phyloP scores from a whole-genome alignment of 306 rosid species.

The Abrus pulchellus region DNA sequence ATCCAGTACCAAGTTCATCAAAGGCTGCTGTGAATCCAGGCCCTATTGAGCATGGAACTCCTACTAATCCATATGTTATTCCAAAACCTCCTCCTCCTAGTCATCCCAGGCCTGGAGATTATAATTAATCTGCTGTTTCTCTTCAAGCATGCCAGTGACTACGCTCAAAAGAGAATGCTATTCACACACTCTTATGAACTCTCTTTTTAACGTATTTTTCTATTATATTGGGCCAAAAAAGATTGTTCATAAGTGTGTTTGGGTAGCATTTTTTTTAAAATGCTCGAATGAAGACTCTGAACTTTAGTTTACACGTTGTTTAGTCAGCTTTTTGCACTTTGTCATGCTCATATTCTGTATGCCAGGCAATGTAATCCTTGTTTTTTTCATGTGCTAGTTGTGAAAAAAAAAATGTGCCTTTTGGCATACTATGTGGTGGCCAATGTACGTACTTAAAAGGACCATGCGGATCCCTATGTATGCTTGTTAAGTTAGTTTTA shows the following conservation, averaged over 20 bases:
- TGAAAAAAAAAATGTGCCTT: conserved; percentile 1
- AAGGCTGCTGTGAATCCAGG: conserved; percentile 58
- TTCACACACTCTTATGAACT: not conserved
- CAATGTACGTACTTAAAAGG: conserved; percentile 26
- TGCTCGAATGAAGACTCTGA: conserved; percentile 38
- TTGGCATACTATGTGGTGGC: conserved; percentile 38
- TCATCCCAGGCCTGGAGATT: conserved; percentile 48
- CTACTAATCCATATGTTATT: conserved; percentile 65
- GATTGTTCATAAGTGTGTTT: conserved; percentile 5
- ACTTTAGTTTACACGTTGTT: conserved; percentile 34
- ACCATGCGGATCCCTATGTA: not conserved
- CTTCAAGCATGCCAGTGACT: conserved; percentile 12
- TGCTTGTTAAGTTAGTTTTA: not conserved
- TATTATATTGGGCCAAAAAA: not conserved
- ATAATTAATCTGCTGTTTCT: not conserved
- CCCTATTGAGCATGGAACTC: conserved; percentile 85
- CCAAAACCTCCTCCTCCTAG: conserved; percentile 75
- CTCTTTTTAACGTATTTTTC: not conserved
- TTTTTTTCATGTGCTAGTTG: conserved; percentile 24
- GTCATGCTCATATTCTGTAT: conserved; percentile 21
- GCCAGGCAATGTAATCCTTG: conserved; percentile 25
- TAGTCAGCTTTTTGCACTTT: conserved; percentile 16
- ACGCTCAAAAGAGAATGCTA: conserved; percentile 27
- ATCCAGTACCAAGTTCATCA: conserved; percentile 68
- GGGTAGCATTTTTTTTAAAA: not conserved